A percentile compares a stretch with the other conserved stretches of the same genome.
Conservation (phyloP, 257 asterid species). For the Nicotiana knightiana region DNA sequence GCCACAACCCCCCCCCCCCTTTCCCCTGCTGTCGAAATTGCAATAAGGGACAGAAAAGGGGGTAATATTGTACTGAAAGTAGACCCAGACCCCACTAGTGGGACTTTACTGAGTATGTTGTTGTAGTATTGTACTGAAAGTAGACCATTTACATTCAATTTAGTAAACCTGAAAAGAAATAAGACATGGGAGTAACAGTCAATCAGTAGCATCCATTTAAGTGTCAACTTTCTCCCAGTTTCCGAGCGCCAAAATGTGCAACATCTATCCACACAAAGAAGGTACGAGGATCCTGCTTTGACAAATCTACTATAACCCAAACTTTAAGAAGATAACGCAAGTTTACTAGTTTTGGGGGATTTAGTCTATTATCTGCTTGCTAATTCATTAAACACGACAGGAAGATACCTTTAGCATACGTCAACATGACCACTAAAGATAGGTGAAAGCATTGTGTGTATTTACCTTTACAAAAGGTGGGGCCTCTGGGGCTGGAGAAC, state of each 20-base stretch:
- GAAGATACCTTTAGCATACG: neutral
- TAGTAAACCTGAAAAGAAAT: no score
- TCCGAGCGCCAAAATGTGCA: neutral
- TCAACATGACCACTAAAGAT: neutral
- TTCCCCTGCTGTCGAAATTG: neutral
- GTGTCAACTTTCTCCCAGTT: no score
- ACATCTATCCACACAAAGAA: neutral
- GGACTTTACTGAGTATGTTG: no score
- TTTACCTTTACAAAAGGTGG: conserved; percentile 61
- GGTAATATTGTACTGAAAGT: neutral
- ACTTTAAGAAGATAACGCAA: neutral
- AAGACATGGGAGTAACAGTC: neutral
- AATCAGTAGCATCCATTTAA: neutral
- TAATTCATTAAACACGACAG: neutral
- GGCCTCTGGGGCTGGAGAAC: conserved; percentile 60
- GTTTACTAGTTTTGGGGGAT: neutral
- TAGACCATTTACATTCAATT: no score
- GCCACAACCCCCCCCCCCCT: neutral
- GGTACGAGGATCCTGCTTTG: neutral
- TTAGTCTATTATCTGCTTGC: neutral
- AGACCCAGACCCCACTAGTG: no score
- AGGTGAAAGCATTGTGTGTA: neutral
- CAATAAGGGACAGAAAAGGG: neutral
- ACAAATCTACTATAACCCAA: neutral
- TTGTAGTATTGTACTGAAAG: neutral